Conservation (phyloP, 306 rosid species). For the Quillaja saponaria region DNA sequence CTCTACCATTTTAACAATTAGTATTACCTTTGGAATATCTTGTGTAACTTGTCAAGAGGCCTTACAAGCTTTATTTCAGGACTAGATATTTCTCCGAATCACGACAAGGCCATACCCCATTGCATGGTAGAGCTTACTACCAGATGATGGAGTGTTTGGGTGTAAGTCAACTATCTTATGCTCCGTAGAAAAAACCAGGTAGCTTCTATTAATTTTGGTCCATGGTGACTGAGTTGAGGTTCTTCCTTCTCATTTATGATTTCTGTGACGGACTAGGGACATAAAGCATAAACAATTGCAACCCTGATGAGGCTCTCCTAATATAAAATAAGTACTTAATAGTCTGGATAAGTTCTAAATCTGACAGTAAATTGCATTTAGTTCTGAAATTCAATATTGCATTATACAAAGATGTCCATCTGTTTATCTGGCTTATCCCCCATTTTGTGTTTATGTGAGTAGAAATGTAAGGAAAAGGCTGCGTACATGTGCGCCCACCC, state of each 20-base stretch:
- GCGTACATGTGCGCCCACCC: too few species aligned
- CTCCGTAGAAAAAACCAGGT: constrained; percentile 11
- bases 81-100: constrained; percentile 99
- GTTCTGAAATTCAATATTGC: constrained; percentile 6
- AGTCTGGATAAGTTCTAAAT: background rate
- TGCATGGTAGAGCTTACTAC: constrained; percentile 95
- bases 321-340: background rate
- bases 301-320: background rate
- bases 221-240: background rate
- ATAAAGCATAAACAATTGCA: background rate
- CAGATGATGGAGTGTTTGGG: constrained; percentile 99
- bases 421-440: too few species aligned
- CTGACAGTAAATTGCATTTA: constrained; percentile 8
- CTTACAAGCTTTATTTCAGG: constrained; percentile 46
- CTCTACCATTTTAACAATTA: constrained; percentile 18
- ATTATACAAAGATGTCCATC: background rate
- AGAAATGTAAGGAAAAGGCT: too few species aligned
- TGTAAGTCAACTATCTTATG: constrained; percentile 52
- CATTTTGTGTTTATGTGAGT: too few species aligned
- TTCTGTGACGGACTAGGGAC: background rate
- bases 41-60: constrained; percentile 25
- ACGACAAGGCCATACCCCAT: constrained; percentile 92
- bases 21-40: constrained; percentile 18
- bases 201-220: constrained; percentile 15
- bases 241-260: background rate